Base-by-base conservation (phyloP, 805 yeast genomes). In the Lachancea fermentati region DNA sequence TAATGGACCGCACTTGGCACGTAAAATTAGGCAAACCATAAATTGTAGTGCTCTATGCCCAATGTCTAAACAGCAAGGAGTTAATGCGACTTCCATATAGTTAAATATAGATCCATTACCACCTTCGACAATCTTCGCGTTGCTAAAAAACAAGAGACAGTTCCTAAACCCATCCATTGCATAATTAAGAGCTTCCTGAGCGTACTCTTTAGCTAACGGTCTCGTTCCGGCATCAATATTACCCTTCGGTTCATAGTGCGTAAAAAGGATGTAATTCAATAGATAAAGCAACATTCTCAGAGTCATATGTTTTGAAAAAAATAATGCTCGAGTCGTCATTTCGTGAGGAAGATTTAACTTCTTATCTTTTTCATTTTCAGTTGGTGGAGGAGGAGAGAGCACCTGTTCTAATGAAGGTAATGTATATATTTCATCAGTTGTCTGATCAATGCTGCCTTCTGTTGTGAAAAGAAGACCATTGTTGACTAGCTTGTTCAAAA, bases 41-140 rank as follows among this genome's bases (percentile, higher is more conserved):
- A 76, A 76, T 47, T 76, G 79, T 51, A 73, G 67, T 4, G 80
- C 71, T 47, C 81, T 63, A 47, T 76, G 79, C 43, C 78, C 78
- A 29, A 73, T 62, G 37, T 75, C 68, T 51, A 76, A 53, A 51
- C 76, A 62, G 46, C 65, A 67, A 9, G 80, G 81, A 17, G 73
- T 65, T 11, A 73, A 46, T 5, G 74, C 55, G 41, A 76, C 62
- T 45, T 75, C 78, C 57, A 60, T 60, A 34, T 61, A 58, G 39
- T 59, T 61, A 41, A 62, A 62, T 45, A 61, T 57, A 6, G 62
- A 56, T 6, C 52, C 49, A 19, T 39, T 37, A 4, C 72, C 64
- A 18, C 71, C 69, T 18, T 68, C 63, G 1, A 48, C 40, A 8
- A 48, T 45, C 31, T 51, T 57, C 9, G 56, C 48, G 46, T 66